Base-by-base conservation (phyloP, 225 moss, liverwort and hornwort genomes). In the Asterella californica region DNA sequence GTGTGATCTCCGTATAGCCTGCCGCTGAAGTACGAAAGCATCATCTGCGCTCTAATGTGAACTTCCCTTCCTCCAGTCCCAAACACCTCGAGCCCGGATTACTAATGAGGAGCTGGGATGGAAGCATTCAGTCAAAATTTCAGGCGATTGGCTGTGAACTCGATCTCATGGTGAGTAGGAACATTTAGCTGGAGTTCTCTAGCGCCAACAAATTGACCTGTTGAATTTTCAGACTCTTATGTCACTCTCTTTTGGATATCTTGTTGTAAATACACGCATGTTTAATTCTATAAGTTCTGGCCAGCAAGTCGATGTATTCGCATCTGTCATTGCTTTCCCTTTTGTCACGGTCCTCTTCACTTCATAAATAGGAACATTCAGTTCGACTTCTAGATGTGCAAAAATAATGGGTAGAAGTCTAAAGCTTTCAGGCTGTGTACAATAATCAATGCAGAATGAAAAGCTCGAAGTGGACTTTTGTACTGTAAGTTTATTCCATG, bases 361-460 rank as follows among this genome's bases (percentile, higher is more conserved):
- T 10, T 34, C 45, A 24, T 24, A 37, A 17, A 42, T 63, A 12
- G 33, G 2, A 63, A 64, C 4, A 15, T 21, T 18, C 8, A 66
- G 14, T 34, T 32, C 34, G 30, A 65, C 65, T 3, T 32, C 15
- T 2, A n/a, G 10, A 14, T 32, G 32, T 67, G 18, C 4, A 61
- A 34, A 74, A 55, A 42, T 29, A 25, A 8, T 73, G 70, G 72
- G 25, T 11, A 36, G 37, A 54, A 24, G 38, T 72, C 32, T n/a
- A n/a, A 64, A 64, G 64, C 68, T 70, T 47, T 74, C 73, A 74
- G 45, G 10, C 63, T 18, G 78, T 77, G 12, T 27, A 75, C n/a
- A 72, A 66, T 18, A 6, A 49, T 82, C 14, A 62, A 21, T 82
- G 81, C 87, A 90, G 87, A 90, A 90, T 84, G 90, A 88, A 73